Evolutionary conservation across 768 basidiomycete species (phyloP).

Genomic region (Pisolithus albus): DNA sequence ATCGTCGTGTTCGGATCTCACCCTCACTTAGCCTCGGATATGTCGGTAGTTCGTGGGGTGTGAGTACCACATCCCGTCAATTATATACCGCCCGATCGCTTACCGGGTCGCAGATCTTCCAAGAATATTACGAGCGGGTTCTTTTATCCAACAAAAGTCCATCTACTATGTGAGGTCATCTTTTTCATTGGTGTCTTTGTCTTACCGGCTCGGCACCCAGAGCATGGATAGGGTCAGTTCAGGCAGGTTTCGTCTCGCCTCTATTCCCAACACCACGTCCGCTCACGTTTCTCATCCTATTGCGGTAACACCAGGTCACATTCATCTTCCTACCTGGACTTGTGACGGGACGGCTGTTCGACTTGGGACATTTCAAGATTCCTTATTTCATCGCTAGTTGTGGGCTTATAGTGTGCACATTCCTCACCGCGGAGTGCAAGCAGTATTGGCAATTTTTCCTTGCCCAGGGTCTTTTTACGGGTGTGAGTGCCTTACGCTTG

Average conservation of each 20-base stretch:
- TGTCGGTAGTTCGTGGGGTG: conserved; percentile 65
- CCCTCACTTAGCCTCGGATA: conserved; percentile 47
- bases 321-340: conserved; percentile 58
- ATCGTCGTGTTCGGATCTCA: neutral
- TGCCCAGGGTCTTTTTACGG: conserved; percentile 63
- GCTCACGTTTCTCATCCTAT: neutral
- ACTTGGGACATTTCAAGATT: conserved; percentile 58
- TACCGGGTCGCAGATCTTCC: conserved; percentile 49
- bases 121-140: conserved; percentile 59
- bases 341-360: conserved; percentile 62
- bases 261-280: neutral
- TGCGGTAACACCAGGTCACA: conserved; percentile 25
- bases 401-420: conserved; percentile 47
- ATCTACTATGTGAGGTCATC: conserved; percentile 51
- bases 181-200: neutral
- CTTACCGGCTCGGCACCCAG: conserved; percentile 27
- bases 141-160: conserved; percentile 44
- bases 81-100: neutral
- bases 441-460: conserved; percentile 74
- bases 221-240: conserved; percentile 76
- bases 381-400: conserved; percentile 43
- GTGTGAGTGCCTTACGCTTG: conserved; percentile 37
- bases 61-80: conserved; percentile 26
- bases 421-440: conserved; percentile 66
- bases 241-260: conserved; percentile 32